Conservation (phyloP, 2,329 filamentous ascomycete genomes). For the Apiospora malaysiana region DNA sequence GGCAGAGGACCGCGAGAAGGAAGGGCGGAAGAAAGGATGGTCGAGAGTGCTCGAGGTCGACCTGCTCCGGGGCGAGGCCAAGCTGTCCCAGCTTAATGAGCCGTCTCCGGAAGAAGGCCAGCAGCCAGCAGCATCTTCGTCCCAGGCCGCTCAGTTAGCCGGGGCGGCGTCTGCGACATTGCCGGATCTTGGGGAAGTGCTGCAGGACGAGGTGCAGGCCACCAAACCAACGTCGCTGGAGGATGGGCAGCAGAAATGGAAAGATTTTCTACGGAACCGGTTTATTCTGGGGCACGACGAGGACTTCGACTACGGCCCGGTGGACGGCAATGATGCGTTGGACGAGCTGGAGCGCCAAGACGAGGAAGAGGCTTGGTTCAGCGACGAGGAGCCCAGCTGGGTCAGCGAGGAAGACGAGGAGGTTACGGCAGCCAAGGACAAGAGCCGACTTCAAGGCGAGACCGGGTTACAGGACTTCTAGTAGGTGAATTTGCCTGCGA, state of each 20-base stretch:
- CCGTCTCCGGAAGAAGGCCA: not conserved
- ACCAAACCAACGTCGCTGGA: slow-evolving; percentile 59
- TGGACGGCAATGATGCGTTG: slow-evolving; percentile 75
- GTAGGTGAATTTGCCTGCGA: not conserved
- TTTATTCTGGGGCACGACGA: slow-evolving; percentile 78
- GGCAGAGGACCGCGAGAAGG: slow-evolving; percentile 72
- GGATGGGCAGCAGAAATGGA: slow-evolving; percentile 73
- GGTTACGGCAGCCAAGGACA: slow-evolving; percentile 32
- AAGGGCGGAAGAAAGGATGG: slow-evolving; percentile 77
- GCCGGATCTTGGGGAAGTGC: slow-evolving; percentile 50
- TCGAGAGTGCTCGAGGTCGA: slow-evolving; percentile 80
- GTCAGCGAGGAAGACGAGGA: slow-evolving; percentile 43
- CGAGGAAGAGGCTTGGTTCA: slow-evolving; percentile 78
- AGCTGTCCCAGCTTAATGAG: slow-evolving; percentile 63
- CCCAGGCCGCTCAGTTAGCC: not conserved
- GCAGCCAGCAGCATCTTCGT: not conserved
- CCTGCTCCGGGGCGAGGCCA: slow-evolving; percentile 76
- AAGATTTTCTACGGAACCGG: slow-evolving; percentile 71
- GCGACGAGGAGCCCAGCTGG: slow-evolving; percentile 77
- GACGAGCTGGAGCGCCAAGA: slow-evolving; percentile 68
- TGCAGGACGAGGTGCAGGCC: slow-evolving; percentile 44
- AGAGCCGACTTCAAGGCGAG: slow-evolving; percentile 54
- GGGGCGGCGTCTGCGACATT: not conserved
- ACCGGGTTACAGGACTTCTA: slow-evolving; percentile 77
- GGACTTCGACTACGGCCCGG: slow-evolving; percentile 76